phyloP scores from a whole-genome alignment of 192 early-diverging fungal species.

The Entomortierella parvispora region DNA sequence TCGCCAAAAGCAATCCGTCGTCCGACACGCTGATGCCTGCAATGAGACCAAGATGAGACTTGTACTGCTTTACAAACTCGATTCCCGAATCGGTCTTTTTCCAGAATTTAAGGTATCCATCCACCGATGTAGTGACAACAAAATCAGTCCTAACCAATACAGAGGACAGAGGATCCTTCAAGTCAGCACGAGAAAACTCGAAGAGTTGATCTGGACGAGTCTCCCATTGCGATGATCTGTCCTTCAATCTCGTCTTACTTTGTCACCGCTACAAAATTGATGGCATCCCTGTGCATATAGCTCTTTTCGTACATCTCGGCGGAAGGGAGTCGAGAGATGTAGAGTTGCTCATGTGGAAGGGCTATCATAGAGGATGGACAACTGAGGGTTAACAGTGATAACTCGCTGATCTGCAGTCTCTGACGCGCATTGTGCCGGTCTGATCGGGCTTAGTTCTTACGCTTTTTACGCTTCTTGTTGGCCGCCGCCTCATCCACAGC shows the following conservation, averaged over 20 bases:
- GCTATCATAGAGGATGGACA: conserved; percentile 31
- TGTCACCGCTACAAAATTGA: conserved; percentile 83
- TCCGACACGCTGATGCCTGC: conserved; percentile 67
- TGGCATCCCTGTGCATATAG: conserved; percentile 94
- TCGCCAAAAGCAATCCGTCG: conserved; percentile 87
- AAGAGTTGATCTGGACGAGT: neutral
- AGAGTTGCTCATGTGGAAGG: conserved; percentile 77
- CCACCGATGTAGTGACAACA: conserved; percentile 91
- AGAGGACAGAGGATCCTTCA: neutral
- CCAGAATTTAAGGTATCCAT: conserved; percentile 99
- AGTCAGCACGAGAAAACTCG: too few relatives aligned
- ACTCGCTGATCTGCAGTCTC: neutral
- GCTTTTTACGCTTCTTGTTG: conserved; percentile 40
- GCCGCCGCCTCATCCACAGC: conserved; percentile 14
- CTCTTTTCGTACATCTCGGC: conserved; percentile 93
- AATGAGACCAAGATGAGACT: conserved; percentile 82
- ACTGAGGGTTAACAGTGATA: too few relatives aligned
- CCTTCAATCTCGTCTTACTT: conserved; percentile 50
- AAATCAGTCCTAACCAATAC: conserved; percentile 91
- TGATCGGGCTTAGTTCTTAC: neutral
- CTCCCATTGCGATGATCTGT: neutral
- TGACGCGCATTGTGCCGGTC: neutral
- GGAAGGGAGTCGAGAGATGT: conserved; percentile 83
- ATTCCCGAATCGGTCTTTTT: conserved; percentile 93
- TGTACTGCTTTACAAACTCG: conserved; percentile 99